Conservation (phyloP, 164 flowering plant species). For the Chloranthus sessilifolius region DNA sequence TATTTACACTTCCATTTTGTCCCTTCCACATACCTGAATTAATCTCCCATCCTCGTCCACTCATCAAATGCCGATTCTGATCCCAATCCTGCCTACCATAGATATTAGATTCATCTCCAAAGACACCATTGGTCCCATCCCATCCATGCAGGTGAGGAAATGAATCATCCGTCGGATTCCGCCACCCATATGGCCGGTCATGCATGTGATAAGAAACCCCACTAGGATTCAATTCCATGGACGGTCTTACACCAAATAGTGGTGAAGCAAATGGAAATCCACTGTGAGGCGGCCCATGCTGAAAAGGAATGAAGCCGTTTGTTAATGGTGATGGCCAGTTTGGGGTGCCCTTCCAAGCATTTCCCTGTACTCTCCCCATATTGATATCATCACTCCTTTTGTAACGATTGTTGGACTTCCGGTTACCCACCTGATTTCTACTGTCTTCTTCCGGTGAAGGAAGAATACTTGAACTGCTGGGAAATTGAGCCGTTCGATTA, state of each 20-base stretch:
- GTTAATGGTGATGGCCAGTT: conserved; percentile 71
- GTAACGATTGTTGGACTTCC: conserved; percentile 37
- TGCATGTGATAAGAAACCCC: conserved; percentile 65
- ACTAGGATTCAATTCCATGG: conserved; percentile 61
- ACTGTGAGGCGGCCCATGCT: conserved; percentile 65
- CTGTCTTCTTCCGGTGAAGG: conserved; percentile 61
- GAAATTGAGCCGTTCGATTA: conserved; percentile 25
- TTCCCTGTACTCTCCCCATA: conserved; percentile 51
- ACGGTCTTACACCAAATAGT: conserved; percentile 66
- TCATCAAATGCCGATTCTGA: conserved; percentile 42
- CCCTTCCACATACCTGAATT: conserved; percentile 61
- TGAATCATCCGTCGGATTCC: conserved; percentile 53
- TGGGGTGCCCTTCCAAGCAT: conserved; percentile 72
- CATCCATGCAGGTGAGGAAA: conserved; percentile 68
- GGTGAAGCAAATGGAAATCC: conserved; percentile 67
- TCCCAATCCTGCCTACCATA: conserved; percentile 74
- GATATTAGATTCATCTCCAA: conserved; percentile 56
- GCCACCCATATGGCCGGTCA: conserved; percentile 85
- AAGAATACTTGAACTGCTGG: conserved; percentile 38
- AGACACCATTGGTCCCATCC: conserved; percentile 59
- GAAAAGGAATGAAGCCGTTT: conserved; percentile 79
- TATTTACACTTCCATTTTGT: conserved; percentile 37
- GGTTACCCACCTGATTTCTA: conserved; percentile 20
- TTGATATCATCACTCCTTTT: conserved; percentile 55
- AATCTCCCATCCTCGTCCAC: conserved; percentile 56